These are phyloP conservation scores for Rosellinia necatrix DNA, from an alignment of 2,329 filamentous ascomycete genomes.

Conservation along the genomic window DNA sequence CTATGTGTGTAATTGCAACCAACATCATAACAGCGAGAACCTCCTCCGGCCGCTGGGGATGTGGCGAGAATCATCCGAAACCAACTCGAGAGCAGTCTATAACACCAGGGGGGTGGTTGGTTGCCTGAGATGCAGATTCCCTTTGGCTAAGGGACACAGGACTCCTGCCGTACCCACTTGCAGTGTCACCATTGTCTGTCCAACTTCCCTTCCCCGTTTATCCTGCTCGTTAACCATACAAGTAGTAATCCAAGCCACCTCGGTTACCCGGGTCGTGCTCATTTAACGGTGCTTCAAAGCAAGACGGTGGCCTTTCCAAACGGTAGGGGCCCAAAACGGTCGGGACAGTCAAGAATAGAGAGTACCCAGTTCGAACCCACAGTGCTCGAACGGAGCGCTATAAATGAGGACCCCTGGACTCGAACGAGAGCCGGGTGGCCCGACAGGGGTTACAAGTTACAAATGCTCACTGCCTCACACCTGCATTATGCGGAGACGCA, in stretches of 20 bases:
- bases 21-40: constrained; percentile 2
- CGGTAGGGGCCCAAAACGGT: constrained; percentile 20
- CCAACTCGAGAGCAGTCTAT: constrained; percentile 10
- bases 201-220: background rate
- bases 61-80: constrained; percentile 15
- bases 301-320: background rate
- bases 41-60: constrained; percentile 11
- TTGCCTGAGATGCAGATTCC: constrained; percentile 8
- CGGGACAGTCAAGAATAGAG: no score
- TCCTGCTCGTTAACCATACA: no score
- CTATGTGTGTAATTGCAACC: no score
- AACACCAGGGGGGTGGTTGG: background rate
- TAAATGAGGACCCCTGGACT: constrained; percentile 8
- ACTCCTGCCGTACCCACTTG: constrained; percentile 11
- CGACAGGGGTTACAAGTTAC: constrained; percentile 4
- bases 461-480: constrained; percentile 27
- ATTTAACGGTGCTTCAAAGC: no score
- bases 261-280: no score
- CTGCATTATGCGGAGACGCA: constrained; percentile 23
- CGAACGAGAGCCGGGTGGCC: constrained; percentile 17
- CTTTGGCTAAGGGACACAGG: constrained; percentile 1
- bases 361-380: constrained; percentile 1
- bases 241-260: background rate
- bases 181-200: constrained; percentile 18
- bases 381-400: constrained; percentile 3